These are phyloP conservation scores for Pachyrhizus erosus DNA, from an alignment of 306 rosid genomes.

Conservation along the genomic window DNA sequence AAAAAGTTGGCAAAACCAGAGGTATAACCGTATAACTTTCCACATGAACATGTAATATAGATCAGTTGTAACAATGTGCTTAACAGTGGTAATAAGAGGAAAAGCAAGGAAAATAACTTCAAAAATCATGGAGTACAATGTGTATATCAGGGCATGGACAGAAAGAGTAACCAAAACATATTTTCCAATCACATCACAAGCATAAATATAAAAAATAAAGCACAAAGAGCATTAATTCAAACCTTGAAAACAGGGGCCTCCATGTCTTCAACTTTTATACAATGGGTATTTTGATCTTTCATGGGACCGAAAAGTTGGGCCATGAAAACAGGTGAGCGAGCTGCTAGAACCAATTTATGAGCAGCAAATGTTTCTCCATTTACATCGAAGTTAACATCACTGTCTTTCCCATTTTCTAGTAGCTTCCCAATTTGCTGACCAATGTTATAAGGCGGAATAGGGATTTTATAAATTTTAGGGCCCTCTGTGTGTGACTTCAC, in stretches of 20 bases:
- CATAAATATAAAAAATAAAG: conserved; percentile 21
- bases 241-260: conserved; percentile 92
- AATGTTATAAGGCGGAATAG: conserved; percentile 62
- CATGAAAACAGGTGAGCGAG: conserved; percentile 89
- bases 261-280: conserved; percentile 80
- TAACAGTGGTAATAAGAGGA: background rate
- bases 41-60: background rate
- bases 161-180: background rate
- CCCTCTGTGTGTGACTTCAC: conserved; percentile 80
- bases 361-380: conserved; percentile 71
- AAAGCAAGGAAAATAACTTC: background rate
- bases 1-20: background rate
- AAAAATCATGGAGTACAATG: conserved; percentile 21
- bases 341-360: conserved; percentile 84
- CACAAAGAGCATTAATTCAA: conserved; percentile 11
- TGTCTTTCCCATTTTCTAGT: conserved; percentile 73
- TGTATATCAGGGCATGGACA: background rate
- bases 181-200: background rate
- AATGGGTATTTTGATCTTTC: conserved; percentile 73
- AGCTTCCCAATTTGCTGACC: conserved; percentile 78
- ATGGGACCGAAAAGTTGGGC: conserved; percentile 93
- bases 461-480: conserved; percentile 69
- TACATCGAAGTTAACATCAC: conserved; percentile 79
- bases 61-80: conserved; percentile 25
- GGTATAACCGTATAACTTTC: background rate